These are phyloP conservation scores for Suhomyces vadensis DNA, from an alignment of 805 yeast genomes.

Conservation along the genomic window DNA sequence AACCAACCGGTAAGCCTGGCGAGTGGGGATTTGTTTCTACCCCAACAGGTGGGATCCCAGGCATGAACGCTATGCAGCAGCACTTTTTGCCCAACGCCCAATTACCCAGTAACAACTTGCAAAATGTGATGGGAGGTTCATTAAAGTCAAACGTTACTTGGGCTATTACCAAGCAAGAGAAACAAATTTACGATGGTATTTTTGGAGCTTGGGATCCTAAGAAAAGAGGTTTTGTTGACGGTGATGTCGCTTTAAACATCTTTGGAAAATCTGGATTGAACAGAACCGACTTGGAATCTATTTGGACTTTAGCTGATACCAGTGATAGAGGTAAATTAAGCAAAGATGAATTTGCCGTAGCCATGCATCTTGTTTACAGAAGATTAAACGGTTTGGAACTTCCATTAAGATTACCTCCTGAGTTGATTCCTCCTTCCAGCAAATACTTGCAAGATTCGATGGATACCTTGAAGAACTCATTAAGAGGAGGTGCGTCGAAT, in stretches of 20 bases:
- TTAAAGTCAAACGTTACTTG: conserved; percentile 61
- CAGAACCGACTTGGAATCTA: conserved; percentile 81
- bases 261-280: conserved; percentile 89
- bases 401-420: conserved; percentile 82
- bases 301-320: conserved; percentile 88
- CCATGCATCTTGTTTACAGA: conserved; percentile 95
- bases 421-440: conserved; percentile 84
- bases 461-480: conserved; percentile 65
- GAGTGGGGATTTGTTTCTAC: conserved; percentile 76
- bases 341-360: conserved; percentile 90
- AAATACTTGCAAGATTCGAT: conserved; percentile 71
- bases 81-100: conserved; percentile 62
- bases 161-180: conserved; percentile 88
- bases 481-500: conserved; percentile 39
- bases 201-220: conserved; percentile 83
- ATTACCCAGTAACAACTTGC: conserved; percentile 38
- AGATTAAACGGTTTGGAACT: conserved; percentile 85
- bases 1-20: conserved; percentile 69
- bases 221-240: conserved; percentile 69
- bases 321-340: conserved; percentile 81
- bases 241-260: conserved; percentile 78
- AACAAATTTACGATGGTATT: conserved; percentile 79
- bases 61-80: conserved; percentile 62
- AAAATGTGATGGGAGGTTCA: conserved; percentile 43
- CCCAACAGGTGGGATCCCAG: conserved; percentile 72